Evolutionary conservation across 176 grass and related monocot genomes (phyloP).

Genomic region (Saccharum spontaneum): DNA sequence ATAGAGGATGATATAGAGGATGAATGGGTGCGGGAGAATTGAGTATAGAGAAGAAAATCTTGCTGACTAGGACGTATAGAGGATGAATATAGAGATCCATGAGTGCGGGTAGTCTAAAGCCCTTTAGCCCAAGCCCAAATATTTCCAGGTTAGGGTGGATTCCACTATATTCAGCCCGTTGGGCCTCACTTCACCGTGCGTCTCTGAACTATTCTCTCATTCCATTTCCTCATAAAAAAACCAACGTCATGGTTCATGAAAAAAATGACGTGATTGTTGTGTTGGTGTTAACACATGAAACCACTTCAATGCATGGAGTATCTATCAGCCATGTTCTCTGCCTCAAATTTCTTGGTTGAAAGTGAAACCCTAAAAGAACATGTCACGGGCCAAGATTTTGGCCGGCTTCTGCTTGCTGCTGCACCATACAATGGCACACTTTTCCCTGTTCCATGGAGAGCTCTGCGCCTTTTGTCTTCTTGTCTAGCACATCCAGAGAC

Average conservation of each 20-base stretch:
- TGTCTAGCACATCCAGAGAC: neutral
- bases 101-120: too few species aligned
- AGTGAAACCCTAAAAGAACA: neutral
- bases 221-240: neutral
- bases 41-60: too few species aligned
- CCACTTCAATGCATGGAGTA: neutral
- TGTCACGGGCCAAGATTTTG: neutral
- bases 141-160: neutral
- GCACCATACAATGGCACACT: neutral
- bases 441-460: neutral
- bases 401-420: neutral
- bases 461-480: neutral
- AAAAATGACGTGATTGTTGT: neutral
- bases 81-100: too few species aligned
- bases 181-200: neutral
- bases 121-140: neutral
- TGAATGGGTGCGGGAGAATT: too few species aligned
- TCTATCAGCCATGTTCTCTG: neutral
- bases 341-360: neutral
- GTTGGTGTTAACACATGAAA: neutral
- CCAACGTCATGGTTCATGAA: neutral
- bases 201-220: neutral
- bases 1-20: too few species aligned
- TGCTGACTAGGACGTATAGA: too few species aligned
- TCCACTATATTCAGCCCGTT: neutral